These are phyloP conservation scores for Stachybotrys echinatus DNA, from an alignment of 2,329 filamentous ascomycete species.

Conservation along the genomic window DNA sequence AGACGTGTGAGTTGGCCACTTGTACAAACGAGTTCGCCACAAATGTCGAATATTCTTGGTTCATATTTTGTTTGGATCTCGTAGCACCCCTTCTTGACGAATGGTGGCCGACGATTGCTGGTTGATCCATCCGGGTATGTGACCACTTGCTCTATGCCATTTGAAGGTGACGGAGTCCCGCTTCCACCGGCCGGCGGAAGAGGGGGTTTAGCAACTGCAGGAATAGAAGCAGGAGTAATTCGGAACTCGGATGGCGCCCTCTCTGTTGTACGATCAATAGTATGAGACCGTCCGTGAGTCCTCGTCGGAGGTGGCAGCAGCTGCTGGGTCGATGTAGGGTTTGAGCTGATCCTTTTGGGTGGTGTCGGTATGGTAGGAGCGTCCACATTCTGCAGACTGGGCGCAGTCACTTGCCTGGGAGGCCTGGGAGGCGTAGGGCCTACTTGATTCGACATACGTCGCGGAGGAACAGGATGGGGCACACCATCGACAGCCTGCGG, in stretches of 20 bases:
- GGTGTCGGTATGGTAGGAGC: conserved; percentile 12
- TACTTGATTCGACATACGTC: conserved; percentile 10
- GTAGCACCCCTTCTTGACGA: conserved; percentile 63
- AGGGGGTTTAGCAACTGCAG: conserved; percentile 9
- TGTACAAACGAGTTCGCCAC: conserved; percentile 81
- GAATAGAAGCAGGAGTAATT: conserved; percentile 13
- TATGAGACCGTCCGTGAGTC: conserved; percentile 23
- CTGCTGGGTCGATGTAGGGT: conserved; percentile 20
- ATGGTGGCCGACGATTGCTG: conserved; percentile 78
- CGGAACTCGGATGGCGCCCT: conserved; percentile 15
- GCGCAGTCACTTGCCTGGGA: conserved; percentile 10
- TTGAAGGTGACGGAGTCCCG: conserved; percentile 21
- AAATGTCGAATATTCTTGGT: conserved; percentile 79
- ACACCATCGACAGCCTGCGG: conserved; percentile 27
- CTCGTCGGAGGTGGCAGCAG: conserved; percentile 22
- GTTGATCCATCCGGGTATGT: conserved; percentile 81
- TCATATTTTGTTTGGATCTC: conserved; percentile 85
- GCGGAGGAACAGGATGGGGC: conserved; percentile 9
- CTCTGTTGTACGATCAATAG: conserved; percentile 28
- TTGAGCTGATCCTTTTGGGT: conserved; percentile 24
- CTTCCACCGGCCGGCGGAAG: conserved; percentile 9
- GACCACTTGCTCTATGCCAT: conserved; percentile 45
- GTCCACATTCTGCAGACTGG: conserved; percentile 11
- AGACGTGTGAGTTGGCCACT: conserved; percentile 82
- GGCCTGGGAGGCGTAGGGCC: conserved; percentile 37